These are phyloP conservation scores for Fonsecaea nubica DNA, from an alignment of 2,329 filamentous ascomycete species.

Conservation along the genomic window DNA sequence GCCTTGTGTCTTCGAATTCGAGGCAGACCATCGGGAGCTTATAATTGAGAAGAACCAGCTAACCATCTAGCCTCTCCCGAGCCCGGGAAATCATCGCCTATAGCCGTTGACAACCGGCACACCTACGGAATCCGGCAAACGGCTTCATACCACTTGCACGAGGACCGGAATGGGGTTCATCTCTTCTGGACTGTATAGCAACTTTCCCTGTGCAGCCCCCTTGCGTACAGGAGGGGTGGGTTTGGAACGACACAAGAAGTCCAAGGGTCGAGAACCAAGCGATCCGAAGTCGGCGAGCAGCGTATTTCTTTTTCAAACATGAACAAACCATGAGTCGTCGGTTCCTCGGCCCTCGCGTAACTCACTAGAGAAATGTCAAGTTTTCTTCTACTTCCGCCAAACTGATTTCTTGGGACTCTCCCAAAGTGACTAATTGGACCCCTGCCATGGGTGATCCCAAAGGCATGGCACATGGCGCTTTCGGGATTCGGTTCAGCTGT, in stretches of 20 bases:
- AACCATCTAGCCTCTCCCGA: neutral
- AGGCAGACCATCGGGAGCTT: conserved; percentile 1
- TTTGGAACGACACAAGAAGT: neutral
- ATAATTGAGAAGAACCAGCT: neutral
- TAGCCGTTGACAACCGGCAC: neutral
- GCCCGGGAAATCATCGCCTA: conserved; percentile 1
- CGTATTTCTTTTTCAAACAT: neutral
- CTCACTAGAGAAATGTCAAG: neutral
- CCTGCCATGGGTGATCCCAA: neutral
- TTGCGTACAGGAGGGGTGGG: neutral
- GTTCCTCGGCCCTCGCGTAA: conserved; percentile 3
- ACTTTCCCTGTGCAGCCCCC: neutral
- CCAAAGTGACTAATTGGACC: neutral
- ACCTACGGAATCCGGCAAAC: neutral
- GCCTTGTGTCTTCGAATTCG: neutral
- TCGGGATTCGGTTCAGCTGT: conserved; percentile 14
- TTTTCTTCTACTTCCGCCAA: neutral
- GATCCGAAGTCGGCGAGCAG: neutral
- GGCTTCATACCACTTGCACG: neutral
- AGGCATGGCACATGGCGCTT: conserved; percentile 3
- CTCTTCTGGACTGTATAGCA: too few relatives aligned
- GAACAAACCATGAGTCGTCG: neutral
- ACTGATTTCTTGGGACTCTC: neutral
- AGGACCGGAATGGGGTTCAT: neutral
- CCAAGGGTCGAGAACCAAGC: neutral